These are phyloP conservation scores for Paramecium primaurelia DNA, from an alignment of 73 alveolate species.

Conservation along the genomic window DNA sequence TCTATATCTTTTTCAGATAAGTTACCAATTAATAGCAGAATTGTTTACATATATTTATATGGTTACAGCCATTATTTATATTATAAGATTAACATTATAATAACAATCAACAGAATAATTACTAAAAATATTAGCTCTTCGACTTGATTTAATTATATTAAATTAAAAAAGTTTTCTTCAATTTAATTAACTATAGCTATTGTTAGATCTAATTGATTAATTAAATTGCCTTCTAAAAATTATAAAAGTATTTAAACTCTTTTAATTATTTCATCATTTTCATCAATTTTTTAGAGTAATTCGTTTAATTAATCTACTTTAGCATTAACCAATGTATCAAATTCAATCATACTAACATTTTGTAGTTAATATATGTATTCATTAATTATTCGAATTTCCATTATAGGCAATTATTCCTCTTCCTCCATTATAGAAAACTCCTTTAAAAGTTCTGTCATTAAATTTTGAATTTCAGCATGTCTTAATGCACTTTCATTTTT, in stretches of 20 bases:
- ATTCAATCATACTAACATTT: not conserved
- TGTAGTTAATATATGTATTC: not conserved
- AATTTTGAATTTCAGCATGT: not conserved
- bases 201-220: not conserved
- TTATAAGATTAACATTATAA: not conserved
- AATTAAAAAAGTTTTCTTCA: not conserved
- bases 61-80: not conserved
- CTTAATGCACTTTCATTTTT: not conserved
- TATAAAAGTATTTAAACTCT: not conserved
- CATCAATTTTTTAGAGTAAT: not conserved
- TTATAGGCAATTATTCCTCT: not conserved
- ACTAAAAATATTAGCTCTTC: not conserved
- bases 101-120: not conserved
- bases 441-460: not conserved
- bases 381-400: not conserved
- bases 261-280: not conserved
- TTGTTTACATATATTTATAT: not conserved
- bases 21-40: not conserved
- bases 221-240: not conserved
- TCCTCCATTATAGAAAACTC: not conserved
- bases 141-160: not conserved
- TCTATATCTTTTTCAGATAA: constrained; percentile 3
- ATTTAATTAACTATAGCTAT: not conserved
- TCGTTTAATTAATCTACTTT: not conserved
- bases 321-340: not conserved